Evolutionary conservation across 2,329 filamentous ascomycete species (phyloP).

Genomic region (Curvularia spicifera): DNA sequence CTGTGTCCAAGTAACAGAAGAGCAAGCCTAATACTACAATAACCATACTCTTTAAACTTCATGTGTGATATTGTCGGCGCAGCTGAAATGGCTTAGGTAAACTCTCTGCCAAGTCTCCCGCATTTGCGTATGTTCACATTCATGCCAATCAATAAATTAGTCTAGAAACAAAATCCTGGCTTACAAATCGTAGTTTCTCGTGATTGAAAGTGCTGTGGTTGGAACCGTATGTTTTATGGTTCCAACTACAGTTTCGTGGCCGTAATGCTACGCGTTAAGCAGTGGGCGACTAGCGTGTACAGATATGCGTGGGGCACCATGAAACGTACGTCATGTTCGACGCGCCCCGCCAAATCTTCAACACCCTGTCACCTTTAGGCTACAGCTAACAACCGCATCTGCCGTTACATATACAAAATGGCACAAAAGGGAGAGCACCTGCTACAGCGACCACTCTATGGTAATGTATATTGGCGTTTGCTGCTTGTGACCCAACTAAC

Average conservation of each 20-base stretch:
- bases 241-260: not conserved
- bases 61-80: not conserved
- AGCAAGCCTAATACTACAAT: not conserved
- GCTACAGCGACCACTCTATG: slow-evolving; percentile 49
- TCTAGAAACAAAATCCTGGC: not conserved
- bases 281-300: not conserved
- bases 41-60: not conserved
- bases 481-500: slow-evolving; percentile 18
- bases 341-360: slow-evolving; percentile 16
- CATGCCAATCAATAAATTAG: not conserved
- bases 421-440: slow-evolving; percentile 41
- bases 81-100: not conserved
- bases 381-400: not conserved
- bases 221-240: no score
- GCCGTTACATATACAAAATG: slow-evolving; percentile 24
- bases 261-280: not conserved
- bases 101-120: not conserved
- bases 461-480: slow-evolving; percentile 26
- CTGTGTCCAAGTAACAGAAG: not conserved
- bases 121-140: not conserved
- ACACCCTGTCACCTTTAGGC: not conserved
- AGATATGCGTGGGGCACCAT: not conserved
- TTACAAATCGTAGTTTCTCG: not conserved
- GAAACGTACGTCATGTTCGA: slow-evolving; percentile 16
- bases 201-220: no score